Base-by-base conservation (phyloP, 78 protist genomes). In the Bodo saltans region DNA sequence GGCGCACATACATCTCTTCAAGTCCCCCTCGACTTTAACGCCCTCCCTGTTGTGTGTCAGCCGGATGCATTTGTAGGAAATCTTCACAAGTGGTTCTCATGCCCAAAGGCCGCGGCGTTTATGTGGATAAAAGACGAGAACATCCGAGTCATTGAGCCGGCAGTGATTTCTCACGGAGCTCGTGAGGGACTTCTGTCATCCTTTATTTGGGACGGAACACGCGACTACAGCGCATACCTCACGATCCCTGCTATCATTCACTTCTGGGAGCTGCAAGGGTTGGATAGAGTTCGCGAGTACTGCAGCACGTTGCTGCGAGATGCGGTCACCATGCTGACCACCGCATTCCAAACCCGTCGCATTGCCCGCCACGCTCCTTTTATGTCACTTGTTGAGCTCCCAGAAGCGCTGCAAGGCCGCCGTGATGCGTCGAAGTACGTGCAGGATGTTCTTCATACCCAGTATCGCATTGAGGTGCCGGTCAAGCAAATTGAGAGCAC, bases 201-300 rank as follows among this genome's bases (percentile, higher is more conserved):
- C 29, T 30, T 38, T 26, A 17, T 76, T 29, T 76, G 81, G 81
- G 42, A 76, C 25, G 81, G 81, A 35, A 12, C 12, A 3, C 12
- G 1, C 30, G 81, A 78, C 72, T 41, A 78, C 72, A 12, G 37
- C 26, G 42, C 83, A 33, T 78, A 42, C 47, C 72, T 78, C n/a
- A 3, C 70, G 67, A 3, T 78, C 53, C 83, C 83, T 25, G 33
- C 52, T 30, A 70, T 42, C 32, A 1, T 78, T 8, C 32, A 2
- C 53, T 40, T 78, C 33, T 35, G 68, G 41, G 70, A 41, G 2
- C 1, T n/a, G 27, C 12, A 3, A 39, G 70, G 70, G 70, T 11
- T 67, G n/a, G 70, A 67, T 12, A 30, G 35, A 27, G 26, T 67
- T 27, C 70, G 70, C 70, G 11, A 27, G 70, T 26, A 23, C 70